Conservation (phyloP, 352 stramenopile species). For the Phytopythium vexans region DNA sequence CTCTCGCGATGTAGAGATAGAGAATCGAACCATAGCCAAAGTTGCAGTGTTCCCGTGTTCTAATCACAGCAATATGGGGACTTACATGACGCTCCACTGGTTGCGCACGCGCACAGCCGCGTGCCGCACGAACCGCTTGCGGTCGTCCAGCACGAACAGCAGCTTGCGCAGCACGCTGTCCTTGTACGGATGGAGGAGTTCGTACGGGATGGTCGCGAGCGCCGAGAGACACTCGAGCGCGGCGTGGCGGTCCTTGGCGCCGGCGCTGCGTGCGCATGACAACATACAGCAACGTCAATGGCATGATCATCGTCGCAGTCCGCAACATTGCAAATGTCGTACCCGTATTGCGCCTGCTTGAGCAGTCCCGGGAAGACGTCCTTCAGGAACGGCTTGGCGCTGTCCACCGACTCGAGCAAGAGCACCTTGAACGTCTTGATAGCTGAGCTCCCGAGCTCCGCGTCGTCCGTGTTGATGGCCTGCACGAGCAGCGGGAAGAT, state of each 20-base stretch:
- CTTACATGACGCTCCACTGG: slow-evolving; percentile 86
- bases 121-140: slow-evolving; percentile 86
- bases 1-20: not conserved
- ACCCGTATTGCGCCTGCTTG: slow-evolving; percentile 81
- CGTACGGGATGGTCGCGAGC: slow-evolving; percentile 78
- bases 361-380: slow-evolving; percentile 80
- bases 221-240: slow-evolving; percentile 78
- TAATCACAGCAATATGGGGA: not conserved
- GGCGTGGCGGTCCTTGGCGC: slow-evolving; percentile 64
- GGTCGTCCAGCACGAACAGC: slow-evolving; percentile 77
- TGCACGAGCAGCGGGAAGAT: slow-evolving; percentile 85
- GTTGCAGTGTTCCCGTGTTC: too few species aligned
- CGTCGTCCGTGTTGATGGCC: slow-evolving; percentile 72
- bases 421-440: slow-evolving; percentile 77
- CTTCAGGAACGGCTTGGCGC: slow-evolving; percentile 80
- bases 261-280: slow-evolving; percentile 24
- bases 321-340: too few species aligned
- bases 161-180: slow-evolving; percentile 76
- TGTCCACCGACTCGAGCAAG: slow-evolving; percentile 75
- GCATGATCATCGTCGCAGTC: too few species aligned
- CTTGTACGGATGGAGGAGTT: slow-evolving; percentile 88
- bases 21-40: too few species aligned
- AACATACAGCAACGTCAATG: too few species aligned
- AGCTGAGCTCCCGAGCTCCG: slow-evolving; percentile 70
- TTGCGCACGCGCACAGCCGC: slow-evolving; percentile 87